Base-by-base conservation (phyloP, 345 rosid genomes). In the Hevea brasiliensis region DNA sequence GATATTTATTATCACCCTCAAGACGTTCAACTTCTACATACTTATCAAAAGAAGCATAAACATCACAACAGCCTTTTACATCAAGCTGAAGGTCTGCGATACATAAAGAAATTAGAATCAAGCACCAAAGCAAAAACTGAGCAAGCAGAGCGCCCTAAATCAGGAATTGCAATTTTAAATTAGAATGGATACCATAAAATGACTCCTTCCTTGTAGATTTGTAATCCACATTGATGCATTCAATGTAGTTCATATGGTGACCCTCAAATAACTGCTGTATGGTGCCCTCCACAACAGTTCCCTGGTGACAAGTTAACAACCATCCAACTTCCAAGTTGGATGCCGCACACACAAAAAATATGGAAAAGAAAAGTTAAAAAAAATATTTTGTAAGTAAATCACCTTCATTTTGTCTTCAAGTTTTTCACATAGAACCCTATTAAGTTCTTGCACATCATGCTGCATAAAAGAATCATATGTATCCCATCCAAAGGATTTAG, bases 391-490 rank as follows among this genome's bases (percentile, higher is more conserved):
- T n/a, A n/a, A n/a, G n/a, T n/a, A 32, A 32, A 32, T 32, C 68
- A 87, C 99, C 99, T 95, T 92, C 99, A 95, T 95, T 89, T 95
- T 95, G 74, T 92, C 94, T 80, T 95, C 99, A 70, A 95, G 99
- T 77, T 95, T 95, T 87, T 95, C 99, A 72, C 89, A 87, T 32
- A 95, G 89, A 82, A 95, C 98, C 67, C 99, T 86, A 70, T 92
- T 95, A 70, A 95, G 96, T 85, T 95, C 99, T 80, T 95, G 99
- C 73, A 95, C 99, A 83, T 95, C 99, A 81, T 95, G 99, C 70
- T 95, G 99, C 99, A 95, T 88, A 84, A 95, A 95, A 68, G 99
- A 95, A 83, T 92, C 99, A 76, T 90, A 87, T 12, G 98, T 87
- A 68, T 95, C 98, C 99, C 99, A 95, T 48, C 99, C 99, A 82